These are phyloP conservation scores for Centrapalus pauciflorus DNA, from an alignment of 129 eudicot species.

Conservation along the genomic window DNA sequence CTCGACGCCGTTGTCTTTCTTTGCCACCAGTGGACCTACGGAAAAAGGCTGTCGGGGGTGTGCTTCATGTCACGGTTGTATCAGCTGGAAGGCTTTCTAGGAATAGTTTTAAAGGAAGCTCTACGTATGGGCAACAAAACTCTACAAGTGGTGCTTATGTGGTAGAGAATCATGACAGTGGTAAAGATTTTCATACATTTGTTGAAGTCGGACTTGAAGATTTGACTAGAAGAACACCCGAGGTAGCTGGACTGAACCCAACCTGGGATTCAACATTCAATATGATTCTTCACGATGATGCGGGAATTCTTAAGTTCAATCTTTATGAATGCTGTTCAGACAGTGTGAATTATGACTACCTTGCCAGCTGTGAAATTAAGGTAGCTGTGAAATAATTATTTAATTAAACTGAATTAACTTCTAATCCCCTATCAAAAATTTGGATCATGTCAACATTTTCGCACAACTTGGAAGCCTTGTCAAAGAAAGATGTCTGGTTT, in stretches of 20 bases:
- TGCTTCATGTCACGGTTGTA: constrained; percentile 69
- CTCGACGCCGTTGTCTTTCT: constrained; percentile 76
- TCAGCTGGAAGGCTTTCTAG: constrained; percentile 65
- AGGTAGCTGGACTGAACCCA: constrained; percentile 61
- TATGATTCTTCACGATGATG: constrained; percentile 82
- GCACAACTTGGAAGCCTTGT: too few species aligned
- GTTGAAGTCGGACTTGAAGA: constrained; percentile 92
- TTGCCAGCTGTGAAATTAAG: constrained; percentile 91
- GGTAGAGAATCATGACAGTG: constrained; percentile 27
- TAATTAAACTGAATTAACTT: too few species aligned
- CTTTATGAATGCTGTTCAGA: constrained; percentile 70
- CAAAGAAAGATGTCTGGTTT: too few species aligned
- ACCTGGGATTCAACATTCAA: constrained; percentile 80
- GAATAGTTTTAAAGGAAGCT: constrained; percentile 42
- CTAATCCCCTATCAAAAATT: too few species aligned
- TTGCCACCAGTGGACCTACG: constrained; percentile 67
- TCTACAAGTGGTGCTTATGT: constrained; percentile 16
- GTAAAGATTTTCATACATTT: constrained; percentile 72
- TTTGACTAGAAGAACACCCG: constrained; percentile 65
- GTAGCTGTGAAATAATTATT: too few species aligned
- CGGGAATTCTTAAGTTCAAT: constrained; percentile 66
- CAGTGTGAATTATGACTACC: constrained; percentile 57
- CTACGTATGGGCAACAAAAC: constrained; percentile 29
- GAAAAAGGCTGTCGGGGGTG: constrained; percentile 81
- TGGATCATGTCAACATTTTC: too few species aligned